These are phyloP conservation scores for Juncus effusus DNA, from an alignment of 176 grass and related monocot genomes.

Conservation along the genomic window DNA sequence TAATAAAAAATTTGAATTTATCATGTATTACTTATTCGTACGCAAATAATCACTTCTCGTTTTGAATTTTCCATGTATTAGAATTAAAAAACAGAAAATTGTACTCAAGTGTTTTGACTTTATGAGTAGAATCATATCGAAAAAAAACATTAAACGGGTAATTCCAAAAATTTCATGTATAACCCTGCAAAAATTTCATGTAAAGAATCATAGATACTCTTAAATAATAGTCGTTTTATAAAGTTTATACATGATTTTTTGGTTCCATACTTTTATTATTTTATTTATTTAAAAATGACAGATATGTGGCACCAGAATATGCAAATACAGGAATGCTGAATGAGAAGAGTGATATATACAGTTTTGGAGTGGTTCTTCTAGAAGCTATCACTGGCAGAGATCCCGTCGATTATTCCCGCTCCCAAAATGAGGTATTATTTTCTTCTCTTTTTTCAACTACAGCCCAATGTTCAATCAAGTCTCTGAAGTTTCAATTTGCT, in stretches of 20 bases:
- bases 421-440: conserved; percentile 75
- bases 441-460: not conserved
- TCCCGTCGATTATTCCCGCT: conserved; percentile 81
- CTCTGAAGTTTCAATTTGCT: not conserved
- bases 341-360: conserved; percentile 98
- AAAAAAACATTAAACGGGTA: too few species aligned
- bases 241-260: not conserved
- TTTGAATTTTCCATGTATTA: too few species aligned
- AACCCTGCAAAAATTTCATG: too few species aligned
- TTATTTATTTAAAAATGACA: conserved; percentile 32
- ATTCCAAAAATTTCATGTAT: too few species aligned
- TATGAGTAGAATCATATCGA: too few species aligned
- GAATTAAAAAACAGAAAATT: too few species aligned
- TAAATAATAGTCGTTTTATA: too few species aligned
- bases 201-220: too few species aligned
- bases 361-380: conserved; percentile 92
- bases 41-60: too few species aligned
- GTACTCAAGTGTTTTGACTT: too few species aligned
- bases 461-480: not conserved
- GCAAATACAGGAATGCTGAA: conserved; percentile 93
- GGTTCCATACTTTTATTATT: conserved; percentile 11
- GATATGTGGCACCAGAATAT: conserved; percentile 95
- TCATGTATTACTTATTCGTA: too few species aligned
- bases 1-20: too few species aligned
- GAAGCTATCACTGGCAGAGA: conserved; percentile 98